Conservation (phyloP, 345 rosid genomes). For the Dipteronia dyeriana region DNA sequence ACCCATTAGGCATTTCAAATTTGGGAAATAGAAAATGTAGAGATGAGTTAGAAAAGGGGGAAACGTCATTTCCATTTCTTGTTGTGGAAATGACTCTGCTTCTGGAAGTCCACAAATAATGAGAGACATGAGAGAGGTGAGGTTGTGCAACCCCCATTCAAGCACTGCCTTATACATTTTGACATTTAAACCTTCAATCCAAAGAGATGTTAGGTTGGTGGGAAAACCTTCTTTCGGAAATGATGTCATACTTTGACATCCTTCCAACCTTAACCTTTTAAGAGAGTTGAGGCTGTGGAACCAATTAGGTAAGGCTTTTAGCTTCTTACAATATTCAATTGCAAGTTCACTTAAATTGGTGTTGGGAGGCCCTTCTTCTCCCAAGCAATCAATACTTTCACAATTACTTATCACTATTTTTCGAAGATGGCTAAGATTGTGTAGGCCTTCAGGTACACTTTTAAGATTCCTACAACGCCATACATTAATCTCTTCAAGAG, state of each 20-base stretch:
- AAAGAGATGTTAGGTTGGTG: conserved; percentile 18
- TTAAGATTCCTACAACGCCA: fast-evolving
- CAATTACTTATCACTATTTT: background rate
- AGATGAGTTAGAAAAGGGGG: background rate
- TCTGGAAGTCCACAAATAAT: too few species aligned
- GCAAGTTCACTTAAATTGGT: background rate
- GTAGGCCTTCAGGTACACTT: background rate
- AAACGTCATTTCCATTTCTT: too few species aligned
- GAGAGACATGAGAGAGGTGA: background rate
- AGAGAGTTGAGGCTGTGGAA: conserved; percentile 18
- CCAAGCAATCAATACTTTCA: background rate
- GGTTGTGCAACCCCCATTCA: too few species aligned
- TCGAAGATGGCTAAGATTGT: background rate
- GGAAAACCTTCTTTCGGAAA: background rate
- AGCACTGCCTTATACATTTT: too few species aligned
- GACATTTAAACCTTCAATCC: background rate
- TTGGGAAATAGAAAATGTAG: conserved; percentile 5
- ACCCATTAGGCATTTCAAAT: background rate
- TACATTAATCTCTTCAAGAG: background rate
- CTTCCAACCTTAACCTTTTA: background rate
- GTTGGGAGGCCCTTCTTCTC: background rate
- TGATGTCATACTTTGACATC: background rate
- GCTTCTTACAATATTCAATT: background rate
- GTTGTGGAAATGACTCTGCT: too few species aligned
- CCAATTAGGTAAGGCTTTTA: background rate